Conservation (phyloP, 2,329 filamentous ascomycete genomes). For the Pestalotiopsis sp. region DNA sequence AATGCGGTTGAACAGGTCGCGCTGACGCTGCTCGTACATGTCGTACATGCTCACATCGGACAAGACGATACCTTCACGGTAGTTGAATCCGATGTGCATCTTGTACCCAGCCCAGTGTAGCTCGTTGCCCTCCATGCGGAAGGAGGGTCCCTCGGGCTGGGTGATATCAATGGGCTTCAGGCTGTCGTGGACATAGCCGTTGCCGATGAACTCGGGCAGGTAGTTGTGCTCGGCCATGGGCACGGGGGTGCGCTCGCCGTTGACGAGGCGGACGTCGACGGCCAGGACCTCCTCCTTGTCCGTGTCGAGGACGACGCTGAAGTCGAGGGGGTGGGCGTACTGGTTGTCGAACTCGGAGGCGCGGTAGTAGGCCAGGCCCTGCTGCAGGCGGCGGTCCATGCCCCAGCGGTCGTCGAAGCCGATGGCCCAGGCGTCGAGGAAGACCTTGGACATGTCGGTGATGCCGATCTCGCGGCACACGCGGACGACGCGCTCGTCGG, state of each 20-base stretch:
- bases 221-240: conserved; percentile 43
- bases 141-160: conserved; percentile 64
- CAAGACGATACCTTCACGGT: conserved; percentile 57
- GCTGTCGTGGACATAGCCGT: conserved; percentile 35
- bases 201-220: conserved; percentile 38
- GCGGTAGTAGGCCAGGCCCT: conserved; percentile 82
- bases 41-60: conserved; percentile 56
- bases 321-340: conserved; percentile 61
- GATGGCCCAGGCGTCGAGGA: conserved; percentile 85
- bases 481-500: conserved; percentile 75
- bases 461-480: conserved; percentile 78
- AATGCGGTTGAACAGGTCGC: conserved; percentile 73
- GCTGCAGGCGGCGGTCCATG: conserved; percentile 71
- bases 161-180: conserved; percentile 63
- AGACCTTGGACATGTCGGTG: conserved; percentile 81
- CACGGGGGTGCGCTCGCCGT: conserved; percentile 32
- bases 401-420: conserved; percentile 81
- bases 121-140: conserved; percentile 48
- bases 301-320: conserved; percentile 49
- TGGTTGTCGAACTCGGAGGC: conserved; percentile 73
- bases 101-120: conserved; percentile 62
- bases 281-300: conserved; percentile 48
- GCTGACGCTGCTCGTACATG: conserved; percentile 66
- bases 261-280: conserved; percentile 45
- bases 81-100: conserved; percentile 50